Conservation (phyloP, 306 rosid species). For the Macrotyloma uniflorum region DNA sequence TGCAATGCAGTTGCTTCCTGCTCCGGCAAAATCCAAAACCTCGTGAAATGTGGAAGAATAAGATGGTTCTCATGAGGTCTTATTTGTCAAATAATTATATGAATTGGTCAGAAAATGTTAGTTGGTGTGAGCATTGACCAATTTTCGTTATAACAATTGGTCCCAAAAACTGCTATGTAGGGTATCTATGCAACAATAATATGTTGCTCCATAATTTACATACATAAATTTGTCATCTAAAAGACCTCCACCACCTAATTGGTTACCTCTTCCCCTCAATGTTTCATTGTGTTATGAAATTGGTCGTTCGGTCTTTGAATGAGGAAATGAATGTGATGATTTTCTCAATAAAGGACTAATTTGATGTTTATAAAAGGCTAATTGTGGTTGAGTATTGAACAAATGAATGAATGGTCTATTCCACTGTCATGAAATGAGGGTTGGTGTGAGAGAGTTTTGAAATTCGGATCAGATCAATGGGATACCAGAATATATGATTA, state of each 20-base stretch:
- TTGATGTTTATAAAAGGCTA: no score
- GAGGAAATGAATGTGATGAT: not conserved
- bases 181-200: constrained; percentile 3
- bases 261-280: not conserved
- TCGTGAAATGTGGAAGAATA: constrained; percentile 48
- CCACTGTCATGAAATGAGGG: no score
- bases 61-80: constrained; percentile 25
- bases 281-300: not conserved
- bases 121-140: constrained; percentile 46
- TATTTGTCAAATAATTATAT: constrained; percentile 49
- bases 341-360: not conserved
- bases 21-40: constrained; percentile 71
- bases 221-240: constrained; percentile 21
- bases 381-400: no score
- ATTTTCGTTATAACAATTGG: constrained; percentile 28
- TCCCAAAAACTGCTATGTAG: constrained; percentile 12
- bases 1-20: constrained; percentile 81
- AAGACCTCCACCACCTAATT: constrained; percentile 3
- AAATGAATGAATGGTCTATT: not conserved
- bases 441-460: no score
- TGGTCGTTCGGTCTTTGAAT: not conserved
- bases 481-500: no score
- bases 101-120: constrained; percentile 40
- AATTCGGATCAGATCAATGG: no score
- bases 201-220: constrained; percentile 1